These are phyloP conservation scores for Alternaria brassicae DNA, from an alignment of 2,329 filamentous ascomycete genomes.

Conservation along the genomic window DNA sequence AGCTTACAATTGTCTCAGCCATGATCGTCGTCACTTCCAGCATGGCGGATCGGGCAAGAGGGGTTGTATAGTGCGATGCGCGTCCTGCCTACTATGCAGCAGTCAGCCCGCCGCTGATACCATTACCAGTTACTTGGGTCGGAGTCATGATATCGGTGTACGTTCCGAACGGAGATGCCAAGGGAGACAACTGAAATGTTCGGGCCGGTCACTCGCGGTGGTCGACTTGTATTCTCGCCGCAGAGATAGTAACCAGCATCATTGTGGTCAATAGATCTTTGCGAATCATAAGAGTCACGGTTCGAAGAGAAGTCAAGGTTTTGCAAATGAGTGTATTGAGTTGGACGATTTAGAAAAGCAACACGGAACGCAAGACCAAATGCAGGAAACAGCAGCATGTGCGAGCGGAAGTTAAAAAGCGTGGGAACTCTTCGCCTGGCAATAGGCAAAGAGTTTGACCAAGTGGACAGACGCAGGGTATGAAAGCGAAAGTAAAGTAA, in stretches of 20 bases:
- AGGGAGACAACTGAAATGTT: neutral
- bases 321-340: neutral
- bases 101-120: neutral
- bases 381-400: neutral
- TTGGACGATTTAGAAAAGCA: neutral
- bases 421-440: neutral
- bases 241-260: neutral
- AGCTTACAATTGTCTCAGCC: conserved; percentile 17
- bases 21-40: neutral
- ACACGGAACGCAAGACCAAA: neutral
- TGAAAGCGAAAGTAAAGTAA: neutral
- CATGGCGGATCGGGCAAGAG: neutral
- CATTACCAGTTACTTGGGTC: neutral
- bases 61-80: neutral
- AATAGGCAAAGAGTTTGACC: neutral
- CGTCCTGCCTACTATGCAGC: neutral
- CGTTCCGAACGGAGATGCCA: neutral
- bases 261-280: neutral
- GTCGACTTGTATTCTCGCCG: neutral
- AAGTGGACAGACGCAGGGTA: neutral
- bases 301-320: neutral
- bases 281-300: neutral
- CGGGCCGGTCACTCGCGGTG: neutral
- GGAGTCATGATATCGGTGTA: neutral
- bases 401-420: neutral